Evolutionary conservation across 371 early-diverging fungal species (phyloP), one percentile per base, ranked within the genome.

Genomic region (Spiromyces aspiralis): DNA sequence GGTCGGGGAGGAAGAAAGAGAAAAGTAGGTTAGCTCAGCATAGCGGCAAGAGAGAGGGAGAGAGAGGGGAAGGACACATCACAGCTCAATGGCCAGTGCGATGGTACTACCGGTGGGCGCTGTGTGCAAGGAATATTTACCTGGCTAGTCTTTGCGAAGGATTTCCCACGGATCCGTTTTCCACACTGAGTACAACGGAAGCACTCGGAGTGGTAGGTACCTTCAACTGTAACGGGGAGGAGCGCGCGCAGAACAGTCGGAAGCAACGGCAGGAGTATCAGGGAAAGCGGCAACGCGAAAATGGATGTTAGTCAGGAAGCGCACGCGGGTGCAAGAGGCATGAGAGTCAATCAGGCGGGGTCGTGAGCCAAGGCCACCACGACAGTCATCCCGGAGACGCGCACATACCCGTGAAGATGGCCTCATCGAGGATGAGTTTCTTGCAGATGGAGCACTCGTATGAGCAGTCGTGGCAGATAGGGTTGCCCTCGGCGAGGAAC

Each of bases 391-490:
- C n/a, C n/a, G n/a, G n/a, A n/a, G n/a, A n/a, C n/a, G n/a, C n/a
- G n/a, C n/a, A n/a, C 4, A 43, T 43, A 74, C 83, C 84, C 42
- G 90, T 91, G 70, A 85, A 84, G 47, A 89, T 84, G 43, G 90
- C 90, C 61, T 89, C 90, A 54, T 87, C 88, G 20, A 78, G 77
- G 47, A 91, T 91, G 13, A 84, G 81, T 53, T 82, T 70, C 47
- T 71, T 73, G 64, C 91, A 91, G 23, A 77, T 69, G 55, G 79
- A 76, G 62, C 91, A 90, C 54, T 76, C 78, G 59, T 87, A 88
- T 20, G 86, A 86, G 62, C 91, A 90, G 50, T 87, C 80, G 54
- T 81, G 83, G 55, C 91, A 89, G 44, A 90, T 78, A 12, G 87
- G 85, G 50, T 80, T 80, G 19, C 86, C 86, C 55, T 87, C 86